A percentile compares a stretch with the other conserved stretches of the same genome.
phyloP scores from a whole-genome alignment of 257 asterid genomes.

The Petrea volubilis region DNA sequence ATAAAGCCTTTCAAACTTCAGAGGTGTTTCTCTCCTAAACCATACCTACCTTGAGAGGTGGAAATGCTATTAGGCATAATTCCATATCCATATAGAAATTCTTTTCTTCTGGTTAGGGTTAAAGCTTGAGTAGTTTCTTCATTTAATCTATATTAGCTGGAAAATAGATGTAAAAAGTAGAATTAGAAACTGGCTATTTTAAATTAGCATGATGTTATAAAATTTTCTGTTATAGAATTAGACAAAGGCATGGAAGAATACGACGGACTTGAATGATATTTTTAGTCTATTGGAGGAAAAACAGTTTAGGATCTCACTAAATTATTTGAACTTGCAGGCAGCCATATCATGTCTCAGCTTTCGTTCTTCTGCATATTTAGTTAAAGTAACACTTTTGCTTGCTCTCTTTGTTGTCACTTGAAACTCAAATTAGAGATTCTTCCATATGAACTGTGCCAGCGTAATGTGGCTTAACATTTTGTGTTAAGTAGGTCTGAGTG shows the following conservation, averaged over 20 bases:
- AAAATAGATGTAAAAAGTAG: neutral
- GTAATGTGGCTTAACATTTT: no score
- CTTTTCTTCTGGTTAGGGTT: neutral
- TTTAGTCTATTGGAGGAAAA: neutral
- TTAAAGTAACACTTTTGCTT: neutral
- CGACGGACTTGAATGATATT: neutral
- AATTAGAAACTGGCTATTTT: neutral
- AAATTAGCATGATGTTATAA: neutral
- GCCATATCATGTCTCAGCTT: neutral
- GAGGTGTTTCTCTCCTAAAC: no score
- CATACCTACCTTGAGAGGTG: no score
- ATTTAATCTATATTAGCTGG: neutral
- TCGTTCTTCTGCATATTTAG: neutral
- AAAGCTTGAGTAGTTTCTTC: neutral
- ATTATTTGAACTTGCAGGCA: neutral
- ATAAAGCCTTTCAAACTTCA: no score
- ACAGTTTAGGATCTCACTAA: neutral
- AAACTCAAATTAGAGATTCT: neutral
- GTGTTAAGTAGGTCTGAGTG: no score
- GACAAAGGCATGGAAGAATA: neutral
- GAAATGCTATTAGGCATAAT: neutral
- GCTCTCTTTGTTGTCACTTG: neutral
- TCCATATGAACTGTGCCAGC: neutral
- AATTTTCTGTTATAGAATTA: neutral
- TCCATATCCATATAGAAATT: neutral